These are phyloP conservation scores for Botrytis elliptica DNA, from an alignment of 2,329 filamentous ascomycete species.

Conservation along the genomic window DNA sequence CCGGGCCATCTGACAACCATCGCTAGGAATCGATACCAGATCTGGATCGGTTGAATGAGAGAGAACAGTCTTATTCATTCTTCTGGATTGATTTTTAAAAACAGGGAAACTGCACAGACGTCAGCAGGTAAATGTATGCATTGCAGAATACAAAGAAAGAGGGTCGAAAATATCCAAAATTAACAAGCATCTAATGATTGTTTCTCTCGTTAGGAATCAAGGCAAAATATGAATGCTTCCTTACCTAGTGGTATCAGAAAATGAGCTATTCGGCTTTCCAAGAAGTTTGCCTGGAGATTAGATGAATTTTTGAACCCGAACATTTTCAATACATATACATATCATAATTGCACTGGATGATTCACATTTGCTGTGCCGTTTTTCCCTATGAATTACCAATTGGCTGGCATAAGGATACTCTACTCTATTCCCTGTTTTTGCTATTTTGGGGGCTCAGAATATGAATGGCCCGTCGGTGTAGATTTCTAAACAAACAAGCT, in stretches of 20 bases:
- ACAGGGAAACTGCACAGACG: background rate
- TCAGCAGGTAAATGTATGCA: background rate
- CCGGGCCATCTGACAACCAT: background rate
- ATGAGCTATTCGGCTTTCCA: background rate
- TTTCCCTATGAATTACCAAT: background rate
- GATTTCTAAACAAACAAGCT: background rate
- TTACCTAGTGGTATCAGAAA: background rate
- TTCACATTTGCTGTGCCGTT: background rate
- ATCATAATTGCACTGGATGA: background rate
- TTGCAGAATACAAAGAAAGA: background rate
- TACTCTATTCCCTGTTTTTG: background rate
- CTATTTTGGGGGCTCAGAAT: background rate
- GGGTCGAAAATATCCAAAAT: background rate
- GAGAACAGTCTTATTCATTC: background rate
- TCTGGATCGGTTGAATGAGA: background rate
- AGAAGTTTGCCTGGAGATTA: background rate
- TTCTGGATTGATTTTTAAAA: background rate
- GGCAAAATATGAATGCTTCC: background rate
- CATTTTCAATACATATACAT: background rate
- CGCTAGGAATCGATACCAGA: background rate
- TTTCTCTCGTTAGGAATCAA: background rate
- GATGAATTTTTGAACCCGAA: background rate
- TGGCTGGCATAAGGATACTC: background rate
- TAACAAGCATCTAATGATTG: background rate
- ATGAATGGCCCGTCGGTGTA: background rate